These are phyloP conservation scores for Lagenidium giganteum DNA, from an alignment of 352 stramenopile genomes.

Conservation along the genomic window DNA sequence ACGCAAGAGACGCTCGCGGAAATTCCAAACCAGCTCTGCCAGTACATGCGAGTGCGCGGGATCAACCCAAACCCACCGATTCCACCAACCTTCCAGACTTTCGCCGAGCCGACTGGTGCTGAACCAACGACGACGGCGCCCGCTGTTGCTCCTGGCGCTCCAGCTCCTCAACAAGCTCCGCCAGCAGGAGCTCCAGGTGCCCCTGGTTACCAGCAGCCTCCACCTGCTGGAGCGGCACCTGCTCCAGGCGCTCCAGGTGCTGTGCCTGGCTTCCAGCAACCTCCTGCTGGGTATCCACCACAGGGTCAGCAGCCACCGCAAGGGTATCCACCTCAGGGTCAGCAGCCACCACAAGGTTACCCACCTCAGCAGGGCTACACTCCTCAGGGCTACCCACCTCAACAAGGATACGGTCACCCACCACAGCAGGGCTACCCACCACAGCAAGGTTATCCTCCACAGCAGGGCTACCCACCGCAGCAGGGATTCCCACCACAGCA, in stretches of 20 bases:
- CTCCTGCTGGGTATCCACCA: conserved; percentile 2
- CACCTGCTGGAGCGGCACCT: conserved; percentile 9
- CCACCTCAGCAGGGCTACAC: conserved; percentile 8
- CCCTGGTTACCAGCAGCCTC: not conserved
- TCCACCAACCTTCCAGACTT: conserved; percentile 37
- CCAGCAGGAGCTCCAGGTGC: not conserved
- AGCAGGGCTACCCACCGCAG: conserved; percentile 14
- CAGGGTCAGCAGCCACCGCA: conserved; percentile 18
- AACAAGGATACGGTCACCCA: conserved; percentile 17
- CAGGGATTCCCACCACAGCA: conserved; percentile 3
- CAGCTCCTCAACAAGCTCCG: conserved; percentile 1
- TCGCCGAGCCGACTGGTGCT: conserved; percentile 27
- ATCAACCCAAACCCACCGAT: conserved; percentile 44
- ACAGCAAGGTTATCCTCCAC: conserved; percentile 8
- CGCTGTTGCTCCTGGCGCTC: not conserved
- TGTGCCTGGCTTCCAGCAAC: conserved; percentile 1
- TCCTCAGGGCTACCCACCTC: conserved; percentile 12
- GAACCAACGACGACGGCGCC: not conserved
- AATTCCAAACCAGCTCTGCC: conserved; percentile 65
- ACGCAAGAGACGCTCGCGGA: conserved; percentile 59
- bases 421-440: conserved; percentile 14
- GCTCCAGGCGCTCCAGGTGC: conserved; percentile 10
- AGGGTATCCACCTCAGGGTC: conserved; percentile 11
- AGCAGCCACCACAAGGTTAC: conserved; percentile 18
- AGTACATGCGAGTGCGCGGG: conserved; percentile 71